These are phyloP conservation scores for Volutella citrinella DNA, from an alignment of 2,329 filamentous ascomycete genomes.

Conservation along the genomic window DNA sequence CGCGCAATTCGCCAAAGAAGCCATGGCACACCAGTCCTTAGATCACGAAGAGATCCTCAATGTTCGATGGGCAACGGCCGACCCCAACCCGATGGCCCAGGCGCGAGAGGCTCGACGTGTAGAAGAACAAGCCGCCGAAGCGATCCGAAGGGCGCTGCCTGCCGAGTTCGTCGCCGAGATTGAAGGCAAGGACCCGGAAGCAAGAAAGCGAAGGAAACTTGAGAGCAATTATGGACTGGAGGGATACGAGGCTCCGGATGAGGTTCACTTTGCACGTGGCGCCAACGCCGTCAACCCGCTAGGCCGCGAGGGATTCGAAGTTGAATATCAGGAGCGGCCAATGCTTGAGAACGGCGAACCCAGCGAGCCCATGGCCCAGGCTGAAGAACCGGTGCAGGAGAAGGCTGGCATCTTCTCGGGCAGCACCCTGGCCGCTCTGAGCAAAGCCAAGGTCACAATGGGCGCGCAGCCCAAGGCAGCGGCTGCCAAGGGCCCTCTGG, in stretches of 20 bases:
- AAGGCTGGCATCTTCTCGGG: conserved; percentile 72
- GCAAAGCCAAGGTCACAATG: conserved; percentile 52
- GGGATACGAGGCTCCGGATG: conserved; percentile 91
- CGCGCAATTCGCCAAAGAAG: conserved; percentile 86
- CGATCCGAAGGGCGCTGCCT: conserved; percentile 81
- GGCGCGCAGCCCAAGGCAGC: conserved; percentile 53
- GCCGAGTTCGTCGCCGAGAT: conserved; percentile 91
- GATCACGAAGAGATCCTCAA: conserved; percentile 93
- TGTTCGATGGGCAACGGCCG: conserved; percentile 93
- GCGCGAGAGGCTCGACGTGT: conserved; percentile 84
- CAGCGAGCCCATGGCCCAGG: conserved; percentile 28
- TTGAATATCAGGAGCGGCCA: conserved; percentile 59
- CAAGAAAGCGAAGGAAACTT: conserved; percentile 82
- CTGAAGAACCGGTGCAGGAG: conserved; percentile 35
- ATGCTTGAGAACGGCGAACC: conserved; percentile 57
- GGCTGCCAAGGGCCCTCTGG: conserved; percentile 66
- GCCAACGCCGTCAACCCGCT: conserved; percentile 62
- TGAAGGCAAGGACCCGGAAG: conserved; percentile 84
- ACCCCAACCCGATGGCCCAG: conserved; percentile 93
- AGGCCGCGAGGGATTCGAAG: conserved; percentile 57
- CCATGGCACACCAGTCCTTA: conserved; percentile 91
- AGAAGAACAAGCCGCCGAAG: conserved; percentile 95
- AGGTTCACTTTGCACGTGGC: conserved; percentile 86
- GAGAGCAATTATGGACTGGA: conserved; percentile 86
- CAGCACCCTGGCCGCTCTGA: conserved; percentile 77